phyloP scores from a whole-genome alignment of 2,329 filamentous ascomycete species.

The Didymella sp. region DNA sequence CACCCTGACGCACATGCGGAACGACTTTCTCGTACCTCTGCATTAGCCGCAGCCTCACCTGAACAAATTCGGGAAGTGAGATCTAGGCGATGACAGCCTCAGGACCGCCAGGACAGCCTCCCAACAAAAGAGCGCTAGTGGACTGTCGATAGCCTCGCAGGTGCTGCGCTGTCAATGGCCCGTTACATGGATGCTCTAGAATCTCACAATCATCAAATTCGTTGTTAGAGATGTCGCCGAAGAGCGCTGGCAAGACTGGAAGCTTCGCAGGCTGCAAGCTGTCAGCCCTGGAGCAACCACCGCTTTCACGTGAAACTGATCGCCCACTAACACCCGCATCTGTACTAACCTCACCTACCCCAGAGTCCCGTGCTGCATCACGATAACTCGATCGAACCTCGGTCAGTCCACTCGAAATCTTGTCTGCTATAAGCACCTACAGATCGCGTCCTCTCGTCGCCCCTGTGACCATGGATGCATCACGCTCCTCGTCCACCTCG shows the following conservation, averaged over 20 bases:
- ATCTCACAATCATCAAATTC: too few species aligned
- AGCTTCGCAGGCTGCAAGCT: not conserved
- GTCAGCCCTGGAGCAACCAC: not conserved
- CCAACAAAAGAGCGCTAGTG: slow-evolving; percentile 1
- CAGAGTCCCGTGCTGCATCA: slow-evolving; percentile 31
- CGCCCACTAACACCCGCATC: slow-evolving; percentile 25
- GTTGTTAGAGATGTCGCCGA: not conserved
- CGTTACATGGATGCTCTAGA: not conserved
- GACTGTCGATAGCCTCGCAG: not conserved
- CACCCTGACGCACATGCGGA: slow-evolving; percentile 12
- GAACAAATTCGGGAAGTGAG: not conserved
- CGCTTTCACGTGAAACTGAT: slow-evolving; percentile 35
- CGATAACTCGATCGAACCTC: slow-evolving; percentile 32
- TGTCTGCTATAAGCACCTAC: slow-evolving; percentile 17
- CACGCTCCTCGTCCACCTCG: slow-evolving; percentile 32
- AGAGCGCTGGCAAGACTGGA: not conserved
- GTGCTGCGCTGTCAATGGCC: not conserved
- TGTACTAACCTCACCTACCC: slow-evolving; percentile 20
- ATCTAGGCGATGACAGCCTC: not conserved
- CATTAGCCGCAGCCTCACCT: slow-evolving; percentile 14
- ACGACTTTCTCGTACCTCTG: slow-evolving; percentile 8
- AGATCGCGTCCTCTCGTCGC: too few species aligned
- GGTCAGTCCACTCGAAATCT: slow-evolving; percentile 30
- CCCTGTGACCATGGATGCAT: slow-evolving; percentile 35
- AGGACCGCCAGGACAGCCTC: not conserved